Conservation (phyloP, 176 grass and related monocot species). For the Zea luxurians region DNA sequence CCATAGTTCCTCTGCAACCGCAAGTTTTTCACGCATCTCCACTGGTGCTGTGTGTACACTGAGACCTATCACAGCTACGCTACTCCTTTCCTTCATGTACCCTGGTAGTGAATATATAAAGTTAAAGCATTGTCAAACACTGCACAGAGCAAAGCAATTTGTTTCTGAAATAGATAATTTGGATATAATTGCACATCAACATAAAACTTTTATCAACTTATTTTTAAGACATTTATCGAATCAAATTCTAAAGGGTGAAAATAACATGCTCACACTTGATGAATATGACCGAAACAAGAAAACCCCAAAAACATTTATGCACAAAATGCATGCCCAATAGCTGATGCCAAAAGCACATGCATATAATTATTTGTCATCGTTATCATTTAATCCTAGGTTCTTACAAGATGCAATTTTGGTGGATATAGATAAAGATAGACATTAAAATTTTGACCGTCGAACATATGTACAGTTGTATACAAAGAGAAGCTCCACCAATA, state of each 20-base stretch:
- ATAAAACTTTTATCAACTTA: slow-evolving; percentile 4
- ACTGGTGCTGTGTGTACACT: slow-evolving; percentile 92
- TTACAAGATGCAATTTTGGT: not conserved
- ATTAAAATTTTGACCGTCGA: not conserved
- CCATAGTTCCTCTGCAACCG: slow-evolving; percentile 87
- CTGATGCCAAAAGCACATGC: not conserved
- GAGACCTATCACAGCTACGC: slow-evolving; percentile 89
- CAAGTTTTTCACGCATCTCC: slow-evolving; percentile 96
- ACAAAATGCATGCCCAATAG: not conserved
- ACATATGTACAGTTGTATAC: not conserved
- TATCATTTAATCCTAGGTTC: not conserved
- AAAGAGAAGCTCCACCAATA: not conserved
- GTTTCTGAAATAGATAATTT: not conserved
- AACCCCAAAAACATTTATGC: not conserved
- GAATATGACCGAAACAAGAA: not conserved
- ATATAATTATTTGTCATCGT: not conserved
- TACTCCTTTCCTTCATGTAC: slow-evolving; percentile 97
- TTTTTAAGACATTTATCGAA: not conserved
- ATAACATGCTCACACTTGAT: not conserved
- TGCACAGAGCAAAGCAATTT: slow-evolving; percentile 1
- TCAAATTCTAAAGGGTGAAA: not conserved
- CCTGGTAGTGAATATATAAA: slow-evolving; percentile 47
- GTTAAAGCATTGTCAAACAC: slow-evolving; percentile 38
- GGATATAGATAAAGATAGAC: slow-evolving; percentile 7
- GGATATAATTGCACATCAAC: not conserved